Conservation (phyloP, 2,329 filamentous ascomycete genomes). For the Calonectria ilicicola region DNA sequence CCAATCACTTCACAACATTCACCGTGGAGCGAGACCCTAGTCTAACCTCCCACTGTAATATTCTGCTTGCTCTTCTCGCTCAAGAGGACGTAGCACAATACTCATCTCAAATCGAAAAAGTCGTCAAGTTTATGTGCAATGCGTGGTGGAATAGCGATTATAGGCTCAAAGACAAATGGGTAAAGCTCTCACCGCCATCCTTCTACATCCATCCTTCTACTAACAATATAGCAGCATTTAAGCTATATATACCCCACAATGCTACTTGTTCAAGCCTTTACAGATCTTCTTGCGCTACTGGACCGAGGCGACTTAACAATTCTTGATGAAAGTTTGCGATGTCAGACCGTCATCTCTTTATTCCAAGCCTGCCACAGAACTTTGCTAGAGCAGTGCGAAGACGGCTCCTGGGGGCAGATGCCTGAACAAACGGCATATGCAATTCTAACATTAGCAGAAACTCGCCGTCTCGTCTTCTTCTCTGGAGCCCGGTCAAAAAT, state of each 20-base stretch:
- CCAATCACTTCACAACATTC: neutral
- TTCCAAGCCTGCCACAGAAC: neutral
- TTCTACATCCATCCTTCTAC: neutral
- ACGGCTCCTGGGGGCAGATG: neutral
- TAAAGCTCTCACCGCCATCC: neutral
- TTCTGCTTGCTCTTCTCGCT: neutral
- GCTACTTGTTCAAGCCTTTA: neutral
- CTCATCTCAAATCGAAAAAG: neutral
- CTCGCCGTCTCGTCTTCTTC: neutral
- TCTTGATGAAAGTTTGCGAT: neutral
- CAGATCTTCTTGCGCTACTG: neutral
- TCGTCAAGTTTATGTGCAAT: neutral
- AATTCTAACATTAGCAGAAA: neutral
- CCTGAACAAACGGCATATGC: neutral
- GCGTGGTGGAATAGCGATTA: neutral
- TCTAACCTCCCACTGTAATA: neutral
- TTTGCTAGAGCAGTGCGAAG: neutral
- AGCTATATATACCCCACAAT: neutral
- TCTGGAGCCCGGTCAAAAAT: neutral
- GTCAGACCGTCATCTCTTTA: neutral
- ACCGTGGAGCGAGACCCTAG: neutral
- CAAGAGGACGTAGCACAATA: neutral
- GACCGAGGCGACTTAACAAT: neutral
- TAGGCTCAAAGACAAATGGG: neutral
- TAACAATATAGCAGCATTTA: neutral